Percentiles rank a stretch among this genome's conserved stretches.
Conservation (phyloP, 2,329 filamentous ascomycete species). For the Dactylellina haptotyla region DNA sequence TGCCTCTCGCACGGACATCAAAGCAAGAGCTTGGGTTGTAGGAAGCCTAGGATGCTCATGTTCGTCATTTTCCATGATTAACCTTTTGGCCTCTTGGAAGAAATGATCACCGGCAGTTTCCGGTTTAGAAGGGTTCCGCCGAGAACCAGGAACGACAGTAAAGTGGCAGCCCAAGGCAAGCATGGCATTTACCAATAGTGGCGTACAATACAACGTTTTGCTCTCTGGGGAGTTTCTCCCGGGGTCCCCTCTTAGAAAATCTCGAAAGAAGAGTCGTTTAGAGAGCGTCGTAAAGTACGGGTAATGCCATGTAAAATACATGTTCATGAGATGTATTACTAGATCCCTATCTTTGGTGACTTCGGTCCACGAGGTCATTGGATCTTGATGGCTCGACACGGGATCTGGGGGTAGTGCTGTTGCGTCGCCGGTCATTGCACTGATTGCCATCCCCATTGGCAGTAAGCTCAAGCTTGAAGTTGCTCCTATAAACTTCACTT, state of each 20-base stretch:
- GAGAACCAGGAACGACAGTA: constrained; percentile 78
- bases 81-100: constrained; percentile 88
- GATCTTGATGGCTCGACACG: constrained; percentile 63
- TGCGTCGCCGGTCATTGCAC: constrained; percentile 50
- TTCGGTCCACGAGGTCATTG: constrained; percentile 84
- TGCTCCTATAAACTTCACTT: constrained; percentile 51
- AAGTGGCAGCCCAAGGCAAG: constrained; percentile 93
- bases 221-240: constrained; percentile 64
- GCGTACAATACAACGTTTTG: constrained; percentile 81
- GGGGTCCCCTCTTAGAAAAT: constrained; percentile 79
- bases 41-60: constrained; percentile 88
- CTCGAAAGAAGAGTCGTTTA: constrained; percentile 83
- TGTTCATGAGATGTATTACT: constrained; percentile 86
- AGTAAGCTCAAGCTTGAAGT: constrained; percentile 48
- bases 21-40: constrained; percentile 88
- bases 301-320: constrained; percentile 99
- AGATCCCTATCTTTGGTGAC: constrained; percentile 83
- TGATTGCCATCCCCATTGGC: constrained; percentile 52
- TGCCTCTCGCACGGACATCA: constrained; percentile 96
- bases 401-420: constrained; percentile 27
- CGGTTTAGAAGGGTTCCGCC: constrained; percentile 76
- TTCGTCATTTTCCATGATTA: constrained; percentile 90
- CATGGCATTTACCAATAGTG: constrained; percentile 92
- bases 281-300: constrained; percentile 93
- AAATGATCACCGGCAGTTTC: constrained; percentile 94